Percentiles rank a stretch among this genome's conserved stretches.
Conservation (phyloP, 306 rosid species). For the Biancaea sappan region DNA sequence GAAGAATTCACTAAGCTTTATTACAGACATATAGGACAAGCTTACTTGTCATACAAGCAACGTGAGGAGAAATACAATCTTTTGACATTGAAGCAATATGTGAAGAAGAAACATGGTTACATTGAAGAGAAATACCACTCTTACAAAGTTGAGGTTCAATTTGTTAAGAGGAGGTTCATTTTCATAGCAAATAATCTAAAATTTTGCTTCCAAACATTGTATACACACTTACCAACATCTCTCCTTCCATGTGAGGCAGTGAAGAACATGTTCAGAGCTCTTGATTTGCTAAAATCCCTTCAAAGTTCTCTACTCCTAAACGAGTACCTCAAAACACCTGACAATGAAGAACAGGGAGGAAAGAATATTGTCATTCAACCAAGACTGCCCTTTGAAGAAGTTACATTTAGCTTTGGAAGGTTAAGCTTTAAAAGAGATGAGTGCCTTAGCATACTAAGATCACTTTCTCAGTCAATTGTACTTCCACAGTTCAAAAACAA, state of each 20-base stretch:
- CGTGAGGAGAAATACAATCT: neutral
- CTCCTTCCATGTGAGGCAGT: conserved; percentile 27
- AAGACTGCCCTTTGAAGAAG: neutral
- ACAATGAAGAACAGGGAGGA: neutral
- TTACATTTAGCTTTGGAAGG: conserved; percentile 27
- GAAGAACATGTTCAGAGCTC: conserved; percentile 29
- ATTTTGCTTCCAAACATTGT: conserved; percentile 26
- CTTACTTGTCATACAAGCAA: conserved; percentile 12
- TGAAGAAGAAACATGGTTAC: conserved; percentile 13
- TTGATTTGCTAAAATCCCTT: conserved; percentile 29
- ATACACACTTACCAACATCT: conserved; percentile 58
- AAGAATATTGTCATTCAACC: neutral
- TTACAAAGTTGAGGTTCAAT: conserved; percentile 36
- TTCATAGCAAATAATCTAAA: conserved; percentile 20
- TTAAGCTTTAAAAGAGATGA: neutral
- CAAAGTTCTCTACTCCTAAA: neutral
- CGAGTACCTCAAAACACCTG: neutral
- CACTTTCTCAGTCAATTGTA: conserved; percentile 12
- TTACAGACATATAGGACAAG: neutral
- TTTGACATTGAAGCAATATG: conserved; percentile 38
- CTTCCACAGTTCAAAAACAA: neutral
- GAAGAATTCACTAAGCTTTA: conserved; percentile 34
- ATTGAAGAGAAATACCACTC: conserved; percentile 16
- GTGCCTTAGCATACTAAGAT: conserved; percentile 15
- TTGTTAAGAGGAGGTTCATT: conserved; percentile 32